Evolutionary conservation across 208 protist species (phyloP), one percentile per base, ranked within the genome.

Genomic region (Trypanosoma congolense): DNA sequence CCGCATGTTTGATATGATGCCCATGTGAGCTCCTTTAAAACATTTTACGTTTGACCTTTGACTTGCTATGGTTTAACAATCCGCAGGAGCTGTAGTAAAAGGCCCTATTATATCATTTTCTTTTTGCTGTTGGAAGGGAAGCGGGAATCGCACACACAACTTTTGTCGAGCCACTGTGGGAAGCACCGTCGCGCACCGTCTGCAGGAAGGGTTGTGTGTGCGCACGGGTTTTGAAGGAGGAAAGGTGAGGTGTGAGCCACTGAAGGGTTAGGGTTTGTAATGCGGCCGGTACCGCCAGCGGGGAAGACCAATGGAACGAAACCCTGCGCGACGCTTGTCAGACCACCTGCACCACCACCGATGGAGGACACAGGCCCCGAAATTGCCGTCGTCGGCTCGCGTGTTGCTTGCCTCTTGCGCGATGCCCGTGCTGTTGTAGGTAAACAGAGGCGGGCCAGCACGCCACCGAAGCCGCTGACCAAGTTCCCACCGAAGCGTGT

Each of bases 391-490:
- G 61, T 67, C n/a, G 65, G 68, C 31, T 76, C 65, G 14, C 69
- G 80, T 25, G 76, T 85, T 10, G 46, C 55, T 1, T 73, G 81
- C 19, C 70, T 81, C 25, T 72, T 89, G 47, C 66, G 70, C 1
- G 77, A 89, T 33, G 76, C 81, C 1, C 76, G 81, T 8, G 81
- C 81, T 6, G 54, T 71, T 1, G 77, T 83, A 57, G 60, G 61
- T 16, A 62, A 45, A 30, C 77, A 71, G 12, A 67, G 71, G 36
- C 77, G 77, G 2, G 73, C 77, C 1, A 77, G 80, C 61, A 89
- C 81, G 12, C 81, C 81, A 1, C 22, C 67, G 46, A 14, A 19
- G 61, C 43, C 56, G 46, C 43, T 51, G 12, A 62, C 71, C 2
- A 56, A 65, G 33, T 71, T 67, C 8, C 59, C 62, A 0, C 70